Evolutionary conservation across 768 basidiomycete species (phyloP).

Genomic region (Leccinum sublutescens): DNA sequence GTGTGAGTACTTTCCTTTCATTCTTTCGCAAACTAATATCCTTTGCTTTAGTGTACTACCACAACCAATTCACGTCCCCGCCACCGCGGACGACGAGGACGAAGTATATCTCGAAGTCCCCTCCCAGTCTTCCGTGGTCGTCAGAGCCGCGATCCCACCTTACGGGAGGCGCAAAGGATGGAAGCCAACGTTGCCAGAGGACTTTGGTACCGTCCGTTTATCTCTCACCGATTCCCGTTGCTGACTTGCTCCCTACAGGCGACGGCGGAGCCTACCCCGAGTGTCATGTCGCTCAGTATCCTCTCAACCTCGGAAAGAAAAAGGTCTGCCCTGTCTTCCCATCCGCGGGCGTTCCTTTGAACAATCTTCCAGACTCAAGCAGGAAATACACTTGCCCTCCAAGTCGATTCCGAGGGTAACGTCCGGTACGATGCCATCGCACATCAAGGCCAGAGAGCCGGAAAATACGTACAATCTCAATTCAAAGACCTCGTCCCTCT

Average conservation of each 20-base stretch:
- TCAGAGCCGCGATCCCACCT: constrained; percentile 62
- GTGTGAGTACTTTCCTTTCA: constrained; percentile 49
- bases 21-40: not conserved
- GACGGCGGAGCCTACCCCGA: constrained; percentile 91
- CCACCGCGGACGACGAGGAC: constrained; percentile 61
- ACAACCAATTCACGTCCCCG: constrained; percentile 54
- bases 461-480: constrained; percentile 87
- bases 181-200: constrained; percentile 78
- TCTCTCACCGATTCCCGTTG: not conserved
- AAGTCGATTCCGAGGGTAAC: constrained; percentile 95
- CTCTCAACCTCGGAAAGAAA: constrained; percentile 92
- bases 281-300: constrained; percentile 97
- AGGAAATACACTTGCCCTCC: constrained; percentile 93
- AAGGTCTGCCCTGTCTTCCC: constrained; percentile 53
- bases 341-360: not conserved
- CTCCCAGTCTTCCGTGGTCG: constrained; percentile 40
- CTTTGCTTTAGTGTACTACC: constrained; percentile 56
- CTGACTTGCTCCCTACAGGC: constrained; percentile 39
- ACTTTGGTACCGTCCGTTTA: constrained; percentile 64
- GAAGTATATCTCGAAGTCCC: constrained; percentile 34
- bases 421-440: constrained; percentile 98
- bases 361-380: constrained; percentile 64
- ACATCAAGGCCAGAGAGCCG: constrained; percentile 86
- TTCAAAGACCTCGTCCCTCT: constrained; percentile 98
- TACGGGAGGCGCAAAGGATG: constrained; percentile 87